Conservation (phyloP, 139 green algal genomes). For the Closterium sp. region DNA sequence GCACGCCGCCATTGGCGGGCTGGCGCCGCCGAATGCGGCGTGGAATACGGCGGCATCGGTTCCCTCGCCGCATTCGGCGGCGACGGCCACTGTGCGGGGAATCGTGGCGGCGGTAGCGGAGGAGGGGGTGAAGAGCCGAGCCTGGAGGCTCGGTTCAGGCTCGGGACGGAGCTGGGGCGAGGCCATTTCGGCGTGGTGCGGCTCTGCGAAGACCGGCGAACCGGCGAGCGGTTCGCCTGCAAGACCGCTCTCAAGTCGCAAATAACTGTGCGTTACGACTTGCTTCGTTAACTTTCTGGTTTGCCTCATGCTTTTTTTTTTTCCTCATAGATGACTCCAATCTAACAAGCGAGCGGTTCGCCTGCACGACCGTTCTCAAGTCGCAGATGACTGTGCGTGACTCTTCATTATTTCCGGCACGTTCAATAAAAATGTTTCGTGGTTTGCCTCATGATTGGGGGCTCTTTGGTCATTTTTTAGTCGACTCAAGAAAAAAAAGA, state of each 20-base stretch:
- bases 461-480: no score
- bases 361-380: no score
- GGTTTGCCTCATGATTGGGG: no score
- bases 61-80: background rate
- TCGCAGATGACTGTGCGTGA: no score
- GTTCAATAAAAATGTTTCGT: no score
- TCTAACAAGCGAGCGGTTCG: no score
- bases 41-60: background rate
- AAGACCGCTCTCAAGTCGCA: conserved; percentile 6
- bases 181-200: conserved; percentile 40
- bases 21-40: background rate
- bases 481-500: no score
- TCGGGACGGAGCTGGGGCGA: conserved; percentile 10
- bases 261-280: background rate
- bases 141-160: background rate
- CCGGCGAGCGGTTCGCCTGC: background rate
- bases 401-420: no score
- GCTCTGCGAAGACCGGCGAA: conserved; percentile 1
- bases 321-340: no score
- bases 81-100: background rate
- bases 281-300: background rate
- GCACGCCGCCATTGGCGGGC: background rate
- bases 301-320: no score
- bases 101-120: no score
- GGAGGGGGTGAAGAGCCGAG: background rate